Base-by-base conservation (phyloP, 1,284 basidiomycete genomes). In the Trametes sp. region DNA sequence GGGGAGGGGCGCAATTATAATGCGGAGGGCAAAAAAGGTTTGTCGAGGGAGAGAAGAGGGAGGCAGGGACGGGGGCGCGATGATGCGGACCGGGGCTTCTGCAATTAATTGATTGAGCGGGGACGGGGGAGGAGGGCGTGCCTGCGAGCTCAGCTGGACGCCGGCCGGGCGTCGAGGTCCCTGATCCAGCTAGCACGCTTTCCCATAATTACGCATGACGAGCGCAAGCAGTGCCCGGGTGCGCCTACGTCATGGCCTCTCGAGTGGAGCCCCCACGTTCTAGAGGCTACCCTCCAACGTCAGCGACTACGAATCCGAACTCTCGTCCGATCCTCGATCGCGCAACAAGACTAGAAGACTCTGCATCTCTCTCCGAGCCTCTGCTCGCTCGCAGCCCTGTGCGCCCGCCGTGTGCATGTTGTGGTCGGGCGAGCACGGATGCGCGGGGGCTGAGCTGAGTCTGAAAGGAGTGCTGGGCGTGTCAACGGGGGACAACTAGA, bases 191-290 rank as follows among this genome's bases (percentile, higher is more conserved):
- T 23, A n/a, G 23, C 14, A 16, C 14, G 8, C 8, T 6, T 46
- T 46, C 45, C 45, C 45, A 46, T n/a, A n/a, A n/a, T 46, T 46
- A 46, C 45, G 23, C 45, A 46, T 28, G 45, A 16, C 23, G 45
- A 24, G 45, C 45, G 45, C 45, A 51, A 11, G 31, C 49, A 35
- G 29, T 11, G 31, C 26, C n/a, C 21, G n/a, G n/a, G n/a, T 13
- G 31, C 31, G 5, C 31, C 52, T 54, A 54, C 52, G 52, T 54
- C 52, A 54, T 54, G 8, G 26, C 52, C 36, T n/a, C 52, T 7
- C n/a, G 31, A 26, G 45, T 46, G 45, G 45, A 28, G 45, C 45
- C 24, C 45, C 14, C 7, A 41, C 23, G 23, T 16, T 10, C 45
- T 28, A 46, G 45, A 46, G 23, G 23, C 13, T 2, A 28, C 23